A percentile compares a stretch with the other conserved stretches of the same genome.
Evolutionary conservation across 805 yeast genomes (phyloP).

Genomic region (Yarrowia sp.): DNA sequence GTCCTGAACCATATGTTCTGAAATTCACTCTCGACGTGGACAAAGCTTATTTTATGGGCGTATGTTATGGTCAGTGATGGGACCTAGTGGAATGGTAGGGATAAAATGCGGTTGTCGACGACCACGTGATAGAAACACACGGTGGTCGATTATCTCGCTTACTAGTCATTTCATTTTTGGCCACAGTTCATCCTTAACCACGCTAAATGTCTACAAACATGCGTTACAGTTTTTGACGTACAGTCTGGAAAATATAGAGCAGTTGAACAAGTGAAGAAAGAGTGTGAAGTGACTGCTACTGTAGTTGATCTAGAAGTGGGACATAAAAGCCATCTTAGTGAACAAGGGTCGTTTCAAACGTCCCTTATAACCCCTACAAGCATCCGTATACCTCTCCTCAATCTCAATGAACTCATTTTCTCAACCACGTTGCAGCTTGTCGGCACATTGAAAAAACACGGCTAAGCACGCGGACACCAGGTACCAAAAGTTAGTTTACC

Average conservation of each 20-base stretch:
- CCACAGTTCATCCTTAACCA: not conserved
- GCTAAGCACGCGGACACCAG: slow-evolving; percentile 33
- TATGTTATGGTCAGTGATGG: not conserved
- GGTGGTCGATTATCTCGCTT: too few species aligned
- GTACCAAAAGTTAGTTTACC: slow-evolving; percentile 14
- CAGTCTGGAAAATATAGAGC: not conserved
- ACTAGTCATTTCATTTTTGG: not conserved
- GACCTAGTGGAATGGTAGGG: not conserved
- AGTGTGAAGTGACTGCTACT: too few species aligned
- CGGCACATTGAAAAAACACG: slow-evolving; percentile 16
- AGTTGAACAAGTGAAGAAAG: not conserved
- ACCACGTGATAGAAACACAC: too few species aligned
- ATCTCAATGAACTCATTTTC: not conserved
- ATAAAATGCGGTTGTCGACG: too few species aligned
- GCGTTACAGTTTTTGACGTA: not conserved
- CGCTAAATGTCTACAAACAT: not conserved
- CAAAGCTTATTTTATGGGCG: slow-evolving; percentile 31
- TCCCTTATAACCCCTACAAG: too few species aligned
- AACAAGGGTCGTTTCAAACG: too few species aligned
- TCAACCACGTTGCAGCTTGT: slow-evolving; percentile 20
- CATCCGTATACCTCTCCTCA: too few species aligned
- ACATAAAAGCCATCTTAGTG: too few species aligned
- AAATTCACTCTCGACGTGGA: slow-evolving; percentile 33
- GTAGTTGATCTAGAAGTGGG: too few species aligned
- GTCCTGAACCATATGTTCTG: not conserved